Evolutionary conservation across 768 basidiomycete species (phyloP).

Genomic region (Macrolepiota fuliginosa): DNA sequence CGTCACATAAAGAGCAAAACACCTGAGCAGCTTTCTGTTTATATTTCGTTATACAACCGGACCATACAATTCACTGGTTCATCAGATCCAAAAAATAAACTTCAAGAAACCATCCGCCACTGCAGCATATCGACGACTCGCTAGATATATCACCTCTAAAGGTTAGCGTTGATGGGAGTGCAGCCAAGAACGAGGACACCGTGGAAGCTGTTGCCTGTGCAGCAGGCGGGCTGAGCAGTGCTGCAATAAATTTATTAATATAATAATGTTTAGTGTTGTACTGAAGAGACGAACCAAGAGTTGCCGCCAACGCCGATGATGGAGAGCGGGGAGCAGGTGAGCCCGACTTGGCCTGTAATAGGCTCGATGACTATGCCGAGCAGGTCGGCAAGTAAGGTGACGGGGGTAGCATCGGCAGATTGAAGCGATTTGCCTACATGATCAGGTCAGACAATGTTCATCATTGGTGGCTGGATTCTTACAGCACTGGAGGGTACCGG

Average conservation of each 20-base stretch:
- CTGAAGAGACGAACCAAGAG: constrained; percentile 17
- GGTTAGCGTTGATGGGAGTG: constrained; percentile 26
- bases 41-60: too few relatives aligned
- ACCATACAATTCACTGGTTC: too few relatives aligned
- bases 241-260: constrained; percentile 8
- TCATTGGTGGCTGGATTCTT: neutral
- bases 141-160: constrained; percentile 11
- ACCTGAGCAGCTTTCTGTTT: too few relatives aligned
- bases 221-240: constrained; percentile 28
- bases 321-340: constrained; percentile 29
- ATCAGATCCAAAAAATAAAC: too few relatives aligned
- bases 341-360: constrained; percentile 5
- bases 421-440: constrained; percentile 23
- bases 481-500: constrained; percentile 29
- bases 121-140: too few relatives aligned
- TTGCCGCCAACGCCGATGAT: constrained; percentile 23
- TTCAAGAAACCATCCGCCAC: too few relatives aligned
- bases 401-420: constrained; percentile 13
- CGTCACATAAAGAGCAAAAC: too few relatives aligned
- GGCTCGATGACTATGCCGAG: constrained; percentile 28
- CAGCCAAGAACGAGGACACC: constrained; percentile 30
- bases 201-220: constrained; percentile 26
- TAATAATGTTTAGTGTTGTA: neutral
- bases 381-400: constrained; percentile 23
- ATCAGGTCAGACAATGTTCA: neutral